Evolutionary conservation across 768 basidiomycete genomes (phyloP).

Genomic region (Leccinum obscurum): DNA sequence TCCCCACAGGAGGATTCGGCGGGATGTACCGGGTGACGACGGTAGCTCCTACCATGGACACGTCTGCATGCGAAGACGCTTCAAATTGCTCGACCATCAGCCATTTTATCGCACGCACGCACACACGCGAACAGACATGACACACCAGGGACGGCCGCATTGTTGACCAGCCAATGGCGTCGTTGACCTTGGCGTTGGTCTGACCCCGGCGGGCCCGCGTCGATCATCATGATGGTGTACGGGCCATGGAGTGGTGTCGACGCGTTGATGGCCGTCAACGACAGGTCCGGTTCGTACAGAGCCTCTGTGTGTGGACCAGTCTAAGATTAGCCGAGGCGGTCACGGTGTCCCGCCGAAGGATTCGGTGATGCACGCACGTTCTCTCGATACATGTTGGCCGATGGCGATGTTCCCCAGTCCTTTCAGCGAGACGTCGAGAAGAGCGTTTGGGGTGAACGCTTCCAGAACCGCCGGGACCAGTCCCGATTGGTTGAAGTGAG

Average conservation of each 20-base stretch:
- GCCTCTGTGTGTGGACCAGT: constrained; percentile 46
- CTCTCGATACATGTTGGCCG: constrained; percentile 58
- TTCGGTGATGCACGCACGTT: constrained; percentile 45
- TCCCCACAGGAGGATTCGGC: constrained; percentile 66
- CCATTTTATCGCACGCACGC: background rate
- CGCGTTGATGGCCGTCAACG: constrained; percentile 50
- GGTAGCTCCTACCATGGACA: constrained; percentile 46
- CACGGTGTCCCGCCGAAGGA: background rate
- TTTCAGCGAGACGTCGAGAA: constrained; percentile 51
- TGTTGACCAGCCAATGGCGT: constrained; percentile 81
- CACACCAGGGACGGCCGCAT: constrained; percentile 50
- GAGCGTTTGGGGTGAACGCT: constrained; percentile 60
- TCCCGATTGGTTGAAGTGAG: constrained; percentile 61
- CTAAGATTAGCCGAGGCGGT: background rate
- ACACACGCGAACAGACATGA: constrained; percentile 1
- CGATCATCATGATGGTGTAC: constrained; percentile 75
- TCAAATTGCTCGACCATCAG: background rate
- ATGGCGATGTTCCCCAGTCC: constrained; percentile 51
- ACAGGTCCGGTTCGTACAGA: constrained; percentile 51
- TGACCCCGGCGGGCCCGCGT: constrained; percentile 67
- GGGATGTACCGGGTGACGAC: constrained; percentile 68
- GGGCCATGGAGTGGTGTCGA: constrained; percentile 45
- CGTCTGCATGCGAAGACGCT: constrained; percentile 30
- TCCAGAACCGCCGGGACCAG: constrained; percentile 63
- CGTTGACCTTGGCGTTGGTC: constrained; percentile 59